Percentiles rank a stretch among this genome's conserved stretches.
phyloP scores from a whole-genome alignment of 345 rosid species.

The Salix caprea region DNA sequence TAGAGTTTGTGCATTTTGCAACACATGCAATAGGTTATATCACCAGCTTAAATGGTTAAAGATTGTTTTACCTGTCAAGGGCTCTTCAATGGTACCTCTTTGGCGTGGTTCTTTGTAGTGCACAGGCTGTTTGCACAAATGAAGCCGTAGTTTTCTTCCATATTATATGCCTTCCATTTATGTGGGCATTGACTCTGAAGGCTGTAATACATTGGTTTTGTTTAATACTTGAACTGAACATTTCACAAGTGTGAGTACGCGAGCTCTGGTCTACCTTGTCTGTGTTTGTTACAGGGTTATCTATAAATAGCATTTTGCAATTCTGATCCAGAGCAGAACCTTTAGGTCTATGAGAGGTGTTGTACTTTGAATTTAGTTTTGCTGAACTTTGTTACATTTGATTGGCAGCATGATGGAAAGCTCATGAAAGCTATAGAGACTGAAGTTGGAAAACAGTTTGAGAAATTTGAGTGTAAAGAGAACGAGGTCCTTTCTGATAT shows the following conservation, averaged over 20 bases:
- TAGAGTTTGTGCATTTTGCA: not conserved
- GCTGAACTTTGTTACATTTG: constrained; percentile 14
- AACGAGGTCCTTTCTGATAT: constrained; percentile 69
- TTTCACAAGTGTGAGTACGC: too few relatives aligned
- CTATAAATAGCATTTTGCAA: not conserved
- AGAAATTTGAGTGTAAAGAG: constrained; percentile 60
- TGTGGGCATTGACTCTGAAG: too few relatives aligned
- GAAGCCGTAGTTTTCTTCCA: too few relatives aligned
- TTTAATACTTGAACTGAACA: too few relatives aligned
- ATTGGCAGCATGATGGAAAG: constrained; percentile 65
- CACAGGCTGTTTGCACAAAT: too few relatives aligned
- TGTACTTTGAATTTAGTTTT: not conserved
- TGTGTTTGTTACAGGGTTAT: not conserved
- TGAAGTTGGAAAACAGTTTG: constrained; percentile 59
- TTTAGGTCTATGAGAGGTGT: not conserved
- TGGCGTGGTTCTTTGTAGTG: too few relatives aligned
- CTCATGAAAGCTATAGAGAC: constrained; percentile 80
- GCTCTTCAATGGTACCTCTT: too few relatives aligned
- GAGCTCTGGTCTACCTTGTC: too few relatives aligned
- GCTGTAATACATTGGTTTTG: too few relatives aligned
- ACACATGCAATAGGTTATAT: not conserved
- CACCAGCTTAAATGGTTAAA: not conserved
- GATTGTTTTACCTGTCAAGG: too few relatives aligned
- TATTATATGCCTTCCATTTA: too few relatives aligned
- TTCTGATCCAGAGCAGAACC: not conserved